Conservation (phyloP, 2,329 filamentous ascomycete species). For the Penicillium sp. region DNA sequence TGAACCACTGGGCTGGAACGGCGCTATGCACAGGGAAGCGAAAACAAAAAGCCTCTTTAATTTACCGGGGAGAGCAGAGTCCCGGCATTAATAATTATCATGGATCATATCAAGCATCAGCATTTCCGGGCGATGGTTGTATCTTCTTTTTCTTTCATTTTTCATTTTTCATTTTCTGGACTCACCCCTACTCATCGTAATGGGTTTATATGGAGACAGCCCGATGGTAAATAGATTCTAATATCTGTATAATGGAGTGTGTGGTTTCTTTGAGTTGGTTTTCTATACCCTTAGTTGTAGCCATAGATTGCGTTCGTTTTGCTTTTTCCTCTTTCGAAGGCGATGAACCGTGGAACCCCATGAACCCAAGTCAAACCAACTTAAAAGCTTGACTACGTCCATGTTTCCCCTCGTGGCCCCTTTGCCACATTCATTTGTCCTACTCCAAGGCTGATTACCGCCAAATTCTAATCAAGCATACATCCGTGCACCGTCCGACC, state of each 20-base stretch:
- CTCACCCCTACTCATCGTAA: constrained; percentile 20
- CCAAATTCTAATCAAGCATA: not conserved
- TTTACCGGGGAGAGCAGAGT: constrained; percentile 12
- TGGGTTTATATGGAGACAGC: constrained; percentile 12
- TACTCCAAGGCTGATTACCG: not conserved
- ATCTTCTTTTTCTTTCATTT: constrained; percentile 14
- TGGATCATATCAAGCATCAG: constrained; percentile 22
- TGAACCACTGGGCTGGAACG: constrained; percentile 13
- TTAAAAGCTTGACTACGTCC: not conserved
- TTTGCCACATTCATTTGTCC: not conserved
- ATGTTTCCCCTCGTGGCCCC: not conserved
- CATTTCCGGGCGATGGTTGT: constrained; percentile 16
- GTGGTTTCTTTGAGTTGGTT: not conserved
- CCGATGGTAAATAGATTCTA: constrained; percentile 21
- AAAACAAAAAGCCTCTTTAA: constrained; percentile 20
- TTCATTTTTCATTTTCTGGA: constrained; percentile 11
- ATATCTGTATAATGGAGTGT: constrained; percentile 17
- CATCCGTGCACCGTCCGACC: not conserved
- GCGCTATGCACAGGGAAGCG: constrained; percentile 23
- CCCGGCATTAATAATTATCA: constrained; percentile 22
- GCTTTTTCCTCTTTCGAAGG: not conserved
- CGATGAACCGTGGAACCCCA: constrained; percentile 1
- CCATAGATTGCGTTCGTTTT: not conserved
- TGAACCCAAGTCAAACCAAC: too few species aligned
- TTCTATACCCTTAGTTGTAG: not conserved